Conservation (phyloP, 1,284 basidiomycete species). For the Pseudozyma flocculosa region DNA sequence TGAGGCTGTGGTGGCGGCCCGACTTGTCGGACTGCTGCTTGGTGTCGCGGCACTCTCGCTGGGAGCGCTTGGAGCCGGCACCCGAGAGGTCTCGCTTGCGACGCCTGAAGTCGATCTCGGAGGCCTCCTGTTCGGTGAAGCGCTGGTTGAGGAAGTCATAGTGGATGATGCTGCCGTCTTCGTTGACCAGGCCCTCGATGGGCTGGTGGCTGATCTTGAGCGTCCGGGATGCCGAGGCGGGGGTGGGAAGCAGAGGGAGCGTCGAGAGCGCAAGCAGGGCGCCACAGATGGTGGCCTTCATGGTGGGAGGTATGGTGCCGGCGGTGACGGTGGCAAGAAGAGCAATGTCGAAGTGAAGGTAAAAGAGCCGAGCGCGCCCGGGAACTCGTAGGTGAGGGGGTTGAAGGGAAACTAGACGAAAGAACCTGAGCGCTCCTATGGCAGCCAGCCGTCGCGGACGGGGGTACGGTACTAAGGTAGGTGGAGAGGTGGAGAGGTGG, state of each 20-base stretch:
- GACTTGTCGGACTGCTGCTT: constrained; percentile 1
- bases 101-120: constrained; percentile 18
- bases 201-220: constrained; percentile 33
- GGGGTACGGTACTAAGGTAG: no score
- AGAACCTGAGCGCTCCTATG: no score
- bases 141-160: constrained; percentile 21
- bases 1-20: constrained; percentile 1
- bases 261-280: neutral
- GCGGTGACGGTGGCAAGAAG: no score
- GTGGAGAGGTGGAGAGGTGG: no score
- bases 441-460: no score
- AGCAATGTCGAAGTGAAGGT: no score
- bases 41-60: constrained; percentile 8
- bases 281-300: constrained; percentile 13
- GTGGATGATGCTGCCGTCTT: constrained; percentile 18
- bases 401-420: no score
- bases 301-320: constrained; percentile 1
- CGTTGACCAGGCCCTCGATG: constrained; percentile 16
- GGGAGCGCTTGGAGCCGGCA: constrained; percentile 17
- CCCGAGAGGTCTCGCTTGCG: constrained; percentile 23
- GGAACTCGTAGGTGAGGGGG: no score
- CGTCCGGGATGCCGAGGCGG: constrained; percentile 12
- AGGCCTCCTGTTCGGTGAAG: constrained; percentile 12
- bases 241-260: constrained; percentile 14
- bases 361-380: no score